Base-by-base conservation (phyloP, 1,284 basidiomycete genomes). In the Cutaneotrichosporon sp. region DNA sequence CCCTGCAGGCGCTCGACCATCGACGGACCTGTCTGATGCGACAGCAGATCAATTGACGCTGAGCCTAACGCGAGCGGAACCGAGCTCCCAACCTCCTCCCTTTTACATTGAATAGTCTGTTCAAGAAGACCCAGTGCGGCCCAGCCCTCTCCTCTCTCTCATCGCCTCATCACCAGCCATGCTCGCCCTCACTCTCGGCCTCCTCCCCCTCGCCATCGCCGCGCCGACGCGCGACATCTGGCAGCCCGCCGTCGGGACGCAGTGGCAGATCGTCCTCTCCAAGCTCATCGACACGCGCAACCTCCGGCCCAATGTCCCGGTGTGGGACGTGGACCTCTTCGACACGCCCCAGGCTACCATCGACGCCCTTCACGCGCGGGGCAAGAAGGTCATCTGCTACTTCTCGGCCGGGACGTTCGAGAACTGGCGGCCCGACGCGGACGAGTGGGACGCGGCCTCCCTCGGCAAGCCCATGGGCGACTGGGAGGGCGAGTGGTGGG, bases 301-400 rank as follows among this genome's bases (percentile, higher is more conserved):
- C 25, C 16, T 47, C 18, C 31, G 43, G 9, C 56, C 63, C 25
- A 25, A 60, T 11, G 59, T 56, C 7, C 46, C 50, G 20, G 20
- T 58, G 14, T 58, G 54, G 46, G 63, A 58, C 56, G 34, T 64
- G 6, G 63, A 64, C 43, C 38, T 58, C 18, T 60, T 56, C 20
- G 59, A 58, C 49, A 55, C 14, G 4, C 36, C 27, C 20, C 24
- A 11, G 42, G 25, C 25, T 4, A 33, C 25, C 20, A 64, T 64
- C 49, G n/a, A n/a, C 4, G 14, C 13, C 4, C 56, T 64, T 16
- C 60, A 69, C 45, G 43, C 46, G 5, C 52, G 49, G 5, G 78
- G 75, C 36, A 79, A 78, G 62, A 73, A 64, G 31, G 76, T 79
- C 34, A 65, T 74, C 10, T 80, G 77, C 62, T 80, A 80, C 67